Conservation (phyloP, 805 yeast species). For the Candida michaelii region DNA sequence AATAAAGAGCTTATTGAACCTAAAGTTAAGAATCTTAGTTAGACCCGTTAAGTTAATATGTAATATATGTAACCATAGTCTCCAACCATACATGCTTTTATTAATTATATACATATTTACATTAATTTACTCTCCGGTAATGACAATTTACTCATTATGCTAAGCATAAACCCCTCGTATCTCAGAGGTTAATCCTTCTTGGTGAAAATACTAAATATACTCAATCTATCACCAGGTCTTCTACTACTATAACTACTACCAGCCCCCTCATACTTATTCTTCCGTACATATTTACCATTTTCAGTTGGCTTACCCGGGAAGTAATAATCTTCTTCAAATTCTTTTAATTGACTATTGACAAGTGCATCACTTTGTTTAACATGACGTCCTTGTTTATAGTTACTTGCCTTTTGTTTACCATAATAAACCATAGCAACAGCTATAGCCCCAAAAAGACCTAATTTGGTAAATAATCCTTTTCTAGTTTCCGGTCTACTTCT, state of each 20-base stretch:
- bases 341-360: conserved; percentile 28
- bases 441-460: conserved; percentile 29
- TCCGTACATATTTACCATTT: conserved; percentile 40
- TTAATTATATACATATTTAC: neutral
- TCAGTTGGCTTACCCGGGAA: conserved; percentile 50
- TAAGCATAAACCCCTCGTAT: neutral
- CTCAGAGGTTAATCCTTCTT: conserved; percentile 11
- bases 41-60: neutral
- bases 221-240: conserved; percentile 53
- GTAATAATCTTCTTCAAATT: conserved; percentile 30
- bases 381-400: conserved; percentile 35
- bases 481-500: conserved; percentile 31
- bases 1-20: neutral
- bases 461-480: conserved; percentile 33
- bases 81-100: neutral
- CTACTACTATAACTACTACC: conserved; percentile 61
- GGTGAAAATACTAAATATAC: conserved; percentile 29
- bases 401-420: conserved; percentile 38
- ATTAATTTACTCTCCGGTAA: neutral
- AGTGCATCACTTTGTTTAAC: conserved; percentile 35
- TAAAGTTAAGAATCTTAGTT: neutral
- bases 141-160: too few species aligned
- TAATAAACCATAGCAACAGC: conserved; percentile 32
- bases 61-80: neutral
- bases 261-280: conserved; percentile 67